Evolutionary conservation across 306 rosid species (phyloP), one percentile per base, ranked within the genome.

Genomic region (Acacia crassicarpa): DNA sequence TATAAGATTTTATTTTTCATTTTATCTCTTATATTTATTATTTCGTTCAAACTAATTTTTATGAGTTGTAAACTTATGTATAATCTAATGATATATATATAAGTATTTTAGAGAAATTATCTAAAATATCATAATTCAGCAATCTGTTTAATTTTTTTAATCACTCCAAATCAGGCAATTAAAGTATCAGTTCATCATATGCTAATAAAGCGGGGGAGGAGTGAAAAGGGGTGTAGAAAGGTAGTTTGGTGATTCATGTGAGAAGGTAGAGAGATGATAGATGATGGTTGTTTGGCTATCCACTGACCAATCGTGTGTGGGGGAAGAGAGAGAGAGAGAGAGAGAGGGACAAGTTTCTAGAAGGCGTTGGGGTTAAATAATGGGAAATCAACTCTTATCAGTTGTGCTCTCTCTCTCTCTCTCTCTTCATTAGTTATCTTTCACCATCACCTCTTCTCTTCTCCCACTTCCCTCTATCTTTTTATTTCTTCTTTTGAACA

Each of bases 321-420:
- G 22, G n/a, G n/a, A n/a, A n/a, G n/a, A 2, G 49, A 9, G 48
- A 44, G 49, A 11, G 49, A 49, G 56, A 15, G n/a, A 49, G 56
- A 49, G 56, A 49, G 0, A 56, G 62, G 53, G 48, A 63, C 70
- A 65, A 33, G 91, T 46, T 90, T 95, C 94, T 93, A 92, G 98
- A 92, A 92, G 94, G 77, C 89, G 19, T 48, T 48, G 51, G 19
- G 40, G 53, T 46, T 46, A 46, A 43, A 15, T 46, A 46, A 46
- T 9, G 14, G 51, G 51, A 46, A 9, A 46, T 46, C 12, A 46
- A 14, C 32, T 30, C 32, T 30, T 2, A 30, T 14, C 12, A 46
- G 8, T 41, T 6, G 45, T 0, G 10, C 93, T 85, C 27, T 67
- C 82, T 65, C 72, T 83, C 27, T n/a, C n/a, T n/a, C 80, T 9